These are phyloP conservation scores for Hanseniaspora taiwanica DNA, from an alignment of 805 yeast genomes.

Conservation along the genomic window DNA sequence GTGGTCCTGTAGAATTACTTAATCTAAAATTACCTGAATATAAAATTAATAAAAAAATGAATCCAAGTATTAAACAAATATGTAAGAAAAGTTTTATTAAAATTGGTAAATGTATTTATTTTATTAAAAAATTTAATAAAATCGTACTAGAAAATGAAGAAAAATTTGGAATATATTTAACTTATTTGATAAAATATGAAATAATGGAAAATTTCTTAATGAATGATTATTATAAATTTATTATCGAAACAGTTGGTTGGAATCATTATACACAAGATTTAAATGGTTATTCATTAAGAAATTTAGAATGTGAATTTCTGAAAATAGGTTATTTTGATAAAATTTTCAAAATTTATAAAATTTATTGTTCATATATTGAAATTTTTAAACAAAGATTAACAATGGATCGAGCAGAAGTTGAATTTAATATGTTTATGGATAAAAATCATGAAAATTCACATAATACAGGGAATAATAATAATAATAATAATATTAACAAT, in stretches of 20 bases:
- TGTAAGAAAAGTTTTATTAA: conserved; percentile 47
- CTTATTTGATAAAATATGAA: conserved; percentile 27
- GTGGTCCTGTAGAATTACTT: conserved; percentile 34
- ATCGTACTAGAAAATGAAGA: conserved; percentile 19
- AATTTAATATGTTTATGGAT: conserved; percentile 31
- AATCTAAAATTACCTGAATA: conserved; percentile 47
- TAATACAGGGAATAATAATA: conserved; percentile 3
- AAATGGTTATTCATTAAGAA: conserved; percentile 42
- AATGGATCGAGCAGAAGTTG: conserved; percentile 22
- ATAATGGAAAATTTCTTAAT: conserved; percentile 37
- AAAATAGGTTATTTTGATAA: conserved; percentile 24
- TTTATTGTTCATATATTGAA: conserved; percentile 36
- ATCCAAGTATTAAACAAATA: conserved; percentile 51
- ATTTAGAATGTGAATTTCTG: conserved; percentile 39
- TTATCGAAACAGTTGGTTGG: conserved; percentile 24
- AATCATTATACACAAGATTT: conserved; percentile 41
- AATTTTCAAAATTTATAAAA: conserved; percentile 44
- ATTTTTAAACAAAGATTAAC: conserved; percentile 30
- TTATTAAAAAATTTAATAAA: not conserved
- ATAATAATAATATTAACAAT: conserved; percentile 7
- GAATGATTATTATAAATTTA: conserved; percentile 22
- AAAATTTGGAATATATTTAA: conserved; percentile 52
- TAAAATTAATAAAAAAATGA: conserved; percentile 57
- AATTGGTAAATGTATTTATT: conserved; percentile 47
- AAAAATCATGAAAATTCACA: conserved; percentile 26